A percentile compares a stretch with the other conserved stretches of the same genome.
Evolutionary conservation across 768 basidiomycete genomes (phyloP).

Genomic region (Roridomyces roridus): DNA sequence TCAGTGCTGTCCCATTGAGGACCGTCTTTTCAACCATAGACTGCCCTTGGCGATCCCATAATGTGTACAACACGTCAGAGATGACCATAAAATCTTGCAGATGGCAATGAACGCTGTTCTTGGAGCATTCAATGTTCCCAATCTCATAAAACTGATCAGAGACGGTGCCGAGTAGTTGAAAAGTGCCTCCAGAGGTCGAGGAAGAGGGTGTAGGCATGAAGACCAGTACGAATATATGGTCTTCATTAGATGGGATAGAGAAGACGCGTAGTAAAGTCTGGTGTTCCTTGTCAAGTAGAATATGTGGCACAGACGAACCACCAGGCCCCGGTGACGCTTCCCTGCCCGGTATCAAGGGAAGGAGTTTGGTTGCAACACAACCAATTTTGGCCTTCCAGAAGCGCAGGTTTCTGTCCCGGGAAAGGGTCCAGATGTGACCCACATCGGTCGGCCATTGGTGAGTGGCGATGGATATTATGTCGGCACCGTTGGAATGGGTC

Average conservation of each 20-base stretch:
- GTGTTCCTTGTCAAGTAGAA: slow-evolving; percentile 63
- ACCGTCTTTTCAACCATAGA: slow-evolving; percentile 68
- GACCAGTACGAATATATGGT: slow-evolving; percentile 66
- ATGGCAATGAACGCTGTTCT: slow-evolving; percentile 67
- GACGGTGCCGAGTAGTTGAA: slow-evolving; percentile 67
- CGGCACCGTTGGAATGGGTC: slow-evolving; percentile 51
- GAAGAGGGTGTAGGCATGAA: slow-evolving; percentile 76
- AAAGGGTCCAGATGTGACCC: slow-evolving; percentile 81
- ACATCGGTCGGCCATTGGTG: slow-evolving; percentile 80
- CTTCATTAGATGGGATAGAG: slow-evolving; percentile 49
- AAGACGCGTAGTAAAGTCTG: slow-evolving; percentile 73
- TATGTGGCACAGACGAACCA: slow-evolving; percentile 40
- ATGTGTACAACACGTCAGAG: slow-evolving; percentile 61
- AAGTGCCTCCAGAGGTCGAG: slow-evolving; percentile 76
- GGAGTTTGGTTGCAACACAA: slow-evolving; percentile 67
- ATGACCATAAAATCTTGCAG: slow-evolving; percentile 79
- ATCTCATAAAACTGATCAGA: slow-evolving; percentile 65
- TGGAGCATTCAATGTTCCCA: slow-evolving; percentile 64
- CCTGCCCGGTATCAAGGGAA: slow-evolving; percentile 46
- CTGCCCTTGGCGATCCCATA: slow-evolving; percentile 86
- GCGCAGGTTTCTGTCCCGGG: slow-evolving; percentile 83
- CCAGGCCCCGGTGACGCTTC: slow-evolving; percentile 38
- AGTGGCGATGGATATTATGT: slow-evolving; percentile 75
- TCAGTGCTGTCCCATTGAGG: slow-evolving; percentile 47
- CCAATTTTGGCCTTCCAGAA: slow-evolving; percentile 83